Evolutionary conservation across 139 green algal genomes (phyloP).

Genomic region (Haematococcus sp.): DNA sequence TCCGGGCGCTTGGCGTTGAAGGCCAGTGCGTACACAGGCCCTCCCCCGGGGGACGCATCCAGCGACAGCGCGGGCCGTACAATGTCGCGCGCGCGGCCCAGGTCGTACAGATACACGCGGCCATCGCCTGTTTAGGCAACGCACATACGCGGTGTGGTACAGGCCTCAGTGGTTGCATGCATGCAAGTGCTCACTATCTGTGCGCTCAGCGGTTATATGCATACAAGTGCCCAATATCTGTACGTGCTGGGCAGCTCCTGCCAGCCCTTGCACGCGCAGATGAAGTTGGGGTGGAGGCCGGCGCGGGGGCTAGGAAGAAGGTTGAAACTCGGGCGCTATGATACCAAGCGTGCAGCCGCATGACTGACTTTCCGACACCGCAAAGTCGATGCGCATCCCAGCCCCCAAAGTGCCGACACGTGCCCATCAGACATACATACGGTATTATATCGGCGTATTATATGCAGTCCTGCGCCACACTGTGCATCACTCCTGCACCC

Average conservation of each 20-base stretch:
- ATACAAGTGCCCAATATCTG: neutral
- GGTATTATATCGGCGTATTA: too few relatives aligned
- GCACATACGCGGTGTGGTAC: too few relatives aligned
- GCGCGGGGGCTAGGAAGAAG: neutral
- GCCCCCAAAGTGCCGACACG: too few relatives aligned
- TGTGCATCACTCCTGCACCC: too few relatives aligned
- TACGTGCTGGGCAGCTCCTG: too few relatives aligned
- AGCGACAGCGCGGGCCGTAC: slow-evolving; percentile 20
- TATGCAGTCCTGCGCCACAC: too few relatives aligned
- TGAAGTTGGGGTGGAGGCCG: neutral
- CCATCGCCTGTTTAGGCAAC: slow-evolving; percentile 37
- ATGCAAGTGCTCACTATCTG: neutral
- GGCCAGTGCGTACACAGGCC: slow-evolving; percentile 42
- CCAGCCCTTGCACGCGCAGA: neutral
- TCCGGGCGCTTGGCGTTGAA: slow-evolving; percentile 49
- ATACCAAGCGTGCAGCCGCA: too few relatives aligned
- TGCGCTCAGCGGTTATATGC: neutral
- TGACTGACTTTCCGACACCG: too few relatives aligned
- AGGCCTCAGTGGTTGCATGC: neutral
- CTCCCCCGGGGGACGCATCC: slow-evolving; percentile 15
- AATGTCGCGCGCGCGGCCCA: slow-evolving; percentile 24
- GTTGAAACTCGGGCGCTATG: too few relatives aligned
- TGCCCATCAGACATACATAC: too few relatives aligned
- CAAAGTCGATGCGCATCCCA: too few relatives aligned
- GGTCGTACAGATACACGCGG: slow-evolving; percentile 65